Base-by-base conservation (phyloP, 1,284 basidiomycete species). In the Inonotus obliquus region DNA sequence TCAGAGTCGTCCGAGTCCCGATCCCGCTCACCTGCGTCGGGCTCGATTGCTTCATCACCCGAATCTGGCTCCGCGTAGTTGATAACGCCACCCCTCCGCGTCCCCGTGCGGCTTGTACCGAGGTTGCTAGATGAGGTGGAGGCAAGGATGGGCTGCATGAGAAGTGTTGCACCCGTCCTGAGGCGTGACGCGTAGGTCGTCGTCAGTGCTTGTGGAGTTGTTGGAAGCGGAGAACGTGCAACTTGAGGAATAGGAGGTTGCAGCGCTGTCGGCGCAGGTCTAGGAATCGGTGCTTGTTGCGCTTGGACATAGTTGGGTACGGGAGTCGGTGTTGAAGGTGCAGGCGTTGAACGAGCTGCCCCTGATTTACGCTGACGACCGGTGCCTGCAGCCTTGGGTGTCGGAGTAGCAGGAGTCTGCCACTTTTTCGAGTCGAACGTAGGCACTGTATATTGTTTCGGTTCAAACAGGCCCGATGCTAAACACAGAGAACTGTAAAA, bases 121-220 rank as follows among this genome's bases (percentile, higher is more conserved):
- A 76, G 74, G 10, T 77, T 71, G 0, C 71, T 63, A 17, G 73
- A 69, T 1, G 74, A 61, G 0, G 67, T 69, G 13, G 79, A 73
- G 1, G 79, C 71, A 65, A 89, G 65, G 66, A 94, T 85, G n/a
- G 96, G 95, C 71, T 99, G 96, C 74, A 98, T 83, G 64, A 99
- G 83, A 2, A 92, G 85, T 0, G 93, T 92, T 5, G 90, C 84
- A 27, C 96, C 96, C 0, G 95, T 96, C n/a, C 92, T 86, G 60
- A 98, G 78, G n/a, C 96, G 85, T 4, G 95, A 92, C 0, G 94
- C 80, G 73, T 97, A 98, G 0, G 93, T 92, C 1, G 92, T 90
- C 65, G 86, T 83, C 21, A 87, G 74, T 0, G 91, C 94, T 72
- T 98, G 96, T 0, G 80, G 73, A 0, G 75, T 72, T 0, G 86